Percentiles rank a stretch among this genome's conserved stretches.
These are phyloP conservation scores for Aspergillus egyptiacus DNA, from an alignment of 495 filamentous ascomycete genomes.

Conservation along the genomic window DNA sequence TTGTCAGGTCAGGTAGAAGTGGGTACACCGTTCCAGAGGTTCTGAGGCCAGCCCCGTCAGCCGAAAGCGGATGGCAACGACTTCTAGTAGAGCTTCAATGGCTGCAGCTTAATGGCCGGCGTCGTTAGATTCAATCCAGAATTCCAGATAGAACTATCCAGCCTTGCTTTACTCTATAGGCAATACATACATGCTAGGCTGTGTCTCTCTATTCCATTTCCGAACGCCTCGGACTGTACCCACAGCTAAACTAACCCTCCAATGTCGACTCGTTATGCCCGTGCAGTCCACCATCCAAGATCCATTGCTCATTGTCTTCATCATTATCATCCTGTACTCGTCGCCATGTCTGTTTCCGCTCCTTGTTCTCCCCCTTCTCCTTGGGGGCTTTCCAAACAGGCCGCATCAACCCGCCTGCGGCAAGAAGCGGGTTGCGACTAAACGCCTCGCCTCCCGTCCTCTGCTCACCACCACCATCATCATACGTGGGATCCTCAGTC, in stretches of 20 bases:
- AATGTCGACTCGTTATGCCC: conserved; percentile 32
- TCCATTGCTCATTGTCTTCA: conserved; percentile 80
- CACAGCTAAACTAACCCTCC: not conserved
- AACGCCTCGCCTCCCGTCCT: conserved; percentile 54
- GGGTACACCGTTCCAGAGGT: no score
- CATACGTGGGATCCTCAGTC: conserved; percentile 21
- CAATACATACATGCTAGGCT: no score
- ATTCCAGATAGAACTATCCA: no score
- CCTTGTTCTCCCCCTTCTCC: conserved; percentile 35
- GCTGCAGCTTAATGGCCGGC: no score
- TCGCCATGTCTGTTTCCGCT: conserved; percentile 62
- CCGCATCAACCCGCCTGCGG: conserved; percentile 62
- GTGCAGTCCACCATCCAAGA: conserved; percentile 76
- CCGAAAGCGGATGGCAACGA: no score
- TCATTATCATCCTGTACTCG: conserved; percentile 87
- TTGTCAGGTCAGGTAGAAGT: no score
- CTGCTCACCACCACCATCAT: conserved; percentile 7
- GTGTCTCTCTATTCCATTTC: no score
- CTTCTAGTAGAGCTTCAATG: no score
- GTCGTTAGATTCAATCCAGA: no score
- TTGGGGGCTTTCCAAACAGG: conserved; percentile 64
- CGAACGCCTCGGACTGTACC: not conserved
- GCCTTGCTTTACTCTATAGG: no score
- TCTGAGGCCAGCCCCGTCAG: no score
- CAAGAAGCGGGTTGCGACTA: conserved; percentile 75